phyloP scores from a whole-genome alignment of 1,284 basidiomycete species.

The Laetiporus sulphureus region DNA sequence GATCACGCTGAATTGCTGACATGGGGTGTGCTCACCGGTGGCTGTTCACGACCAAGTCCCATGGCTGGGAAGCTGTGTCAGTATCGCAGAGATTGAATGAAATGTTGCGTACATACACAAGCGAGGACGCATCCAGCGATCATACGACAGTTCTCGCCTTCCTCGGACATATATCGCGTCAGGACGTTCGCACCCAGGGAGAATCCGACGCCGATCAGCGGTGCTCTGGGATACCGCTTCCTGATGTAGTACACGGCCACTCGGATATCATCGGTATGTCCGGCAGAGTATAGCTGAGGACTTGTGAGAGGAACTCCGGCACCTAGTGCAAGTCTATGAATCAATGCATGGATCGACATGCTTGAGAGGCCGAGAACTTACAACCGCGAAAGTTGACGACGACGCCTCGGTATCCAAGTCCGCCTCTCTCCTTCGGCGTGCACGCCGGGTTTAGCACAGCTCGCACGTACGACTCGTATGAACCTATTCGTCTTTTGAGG shows the following conservation, averaged over 20 bases:
- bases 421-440: constrained; percentile 62
- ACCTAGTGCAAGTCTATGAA: constrained; percentile 33
- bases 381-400: constrained; percentile 92
- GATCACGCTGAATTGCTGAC: no score
- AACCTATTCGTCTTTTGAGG: constrained; percentile 40
- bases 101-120: constrained; percentile 47
- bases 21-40: constrained; percentile 37
- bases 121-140: constrained; percentile 71
- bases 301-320: constrained; percentile 78
- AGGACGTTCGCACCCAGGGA: constrained; percentile 91
- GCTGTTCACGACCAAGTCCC: constrained; percentile 59
- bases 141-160: constrained; percentile 69
- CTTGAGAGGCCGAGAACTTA: constrained; percentile 28
- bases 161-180: constrained; percentile 84
- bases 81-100: background rate
- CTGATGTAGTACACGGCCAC: constrained; percentile 76
- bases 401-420: constrained; percentile 79
- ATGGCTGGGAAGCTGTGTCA: constrained; percentile 44
- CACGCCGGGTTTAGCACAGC: constrained; percentile 69
- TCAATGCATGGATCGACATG: constrained; percentile 4
- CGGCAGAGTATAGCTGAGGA: constrained; percentile 81
- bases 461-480: constrained; percentile 83
- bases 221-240: constrained; percentile 68
- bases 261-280: constrained; percentile 80
- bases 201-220: constrained; percentile 83